Conservation (phyloP, 192 early-diverging fungal species). For the Backusella macrospora region DNA sequence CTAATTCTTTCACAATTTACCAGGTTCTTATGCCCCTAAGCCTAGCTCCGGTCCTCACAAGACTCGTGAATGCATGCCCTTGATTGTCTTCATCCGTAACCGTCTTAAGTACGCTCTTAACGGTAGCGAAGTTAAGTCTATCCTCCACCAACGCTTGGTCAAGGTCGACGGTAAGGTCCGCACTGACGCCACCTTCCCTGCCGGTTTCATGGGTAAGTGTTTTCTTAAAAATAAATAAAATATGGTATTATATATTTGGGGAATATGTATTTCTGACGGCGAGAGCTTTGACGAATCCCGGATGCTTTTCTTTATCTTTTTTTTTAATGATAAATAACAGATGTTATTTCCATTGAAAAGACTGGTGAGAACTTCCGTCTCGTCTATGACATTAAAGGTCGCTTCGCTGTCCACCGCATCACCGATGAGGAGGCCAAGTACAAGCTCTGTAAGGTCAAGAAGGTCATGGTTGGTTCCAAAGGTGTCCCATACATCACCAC, state of each 20-base stretch:
- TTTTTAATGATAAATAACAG: constrained; percentile 44
- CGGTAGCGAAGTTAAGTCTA: constrained; percentile 93
- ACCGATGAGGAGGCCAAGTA: constrained; percentile 98
- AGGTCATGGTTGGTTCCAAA: constrained; percentile 92
- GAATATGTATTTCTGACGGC: constrained; percentile 22
- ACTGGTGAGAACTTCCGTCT: constrained; percentile 99
- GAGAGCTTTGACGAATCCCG: constrained; percentile 39
- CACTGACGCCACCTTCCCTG: constrained; percentile 94
- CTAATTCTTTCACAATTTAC: not conserved
- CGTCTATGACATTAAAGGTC: constrained; percentile 99
- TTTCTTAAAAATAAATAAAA: constrained; percentile 18
- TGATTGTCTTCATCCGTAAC: constrained; percentile 99
- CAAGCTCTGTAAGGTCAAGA: constrained; percentile 99
- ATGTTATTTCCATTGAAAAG: constrained; percentile 92
- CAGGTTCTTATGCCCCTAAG: constrained; percentile 44
- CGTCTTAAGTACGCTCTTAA: constrained; percentile 99
- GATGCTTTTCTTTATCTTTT: constrained; percentile 30
- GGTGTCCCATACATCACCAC: constrained; percentile 96
- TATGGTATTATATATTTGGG: not conserved
- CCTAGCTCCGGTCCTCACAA: constrained; percentile 75
- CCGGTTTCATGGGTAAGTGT: constrained; percentile 95
- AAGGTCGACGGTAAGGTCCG: constrained; percentile 99
- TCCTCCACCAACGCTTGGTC: constrained; percentile 98
- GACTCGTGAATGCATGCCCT: constrained; percentile 97
- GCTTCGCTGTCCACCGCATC: constrained; percentile 99